Conservation (phyloP, 345 rosid species). For the Combretum micranthum region DNA sequence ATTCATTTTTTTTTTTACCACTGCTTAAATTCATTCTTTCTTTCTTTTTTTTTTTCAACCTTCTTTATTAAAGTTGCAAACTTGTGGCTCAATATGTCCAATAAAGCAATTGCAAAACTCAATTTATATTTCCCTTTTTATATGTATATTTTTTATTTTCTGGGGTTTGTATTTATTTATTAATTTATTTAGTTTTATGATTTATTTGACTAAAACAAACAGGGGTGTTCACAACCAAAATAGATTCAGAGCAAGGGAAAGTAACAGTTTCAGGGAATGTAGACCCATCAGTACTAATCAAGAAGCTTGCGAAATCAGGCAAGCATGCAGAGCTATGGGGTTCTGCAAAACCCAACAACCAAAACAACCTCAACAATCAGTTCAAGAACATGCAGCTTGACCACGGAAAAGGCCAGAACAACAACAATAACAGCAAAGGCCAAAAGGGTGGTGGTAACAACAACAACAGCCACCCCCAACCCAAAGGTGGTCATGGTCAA, state of each 20-base stretch:
- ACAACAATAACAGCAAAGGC: conserved; percentile 41
- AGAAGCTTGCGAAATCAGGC: conserved; percentile 80
- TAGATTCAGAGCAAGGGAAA: conserved; percentile 83
- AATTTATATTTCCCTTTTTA: background rate
- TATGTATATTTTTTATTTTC: background rate
- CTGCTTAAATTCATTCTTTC: too few species aligned
- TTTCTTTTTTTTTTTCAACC: background rate
- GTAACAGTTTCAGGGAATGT: conserved; percentile 84
- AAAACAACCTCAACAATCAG: conserved; percentile 43
- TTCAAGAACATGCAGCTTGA: conserved; percentile 63
- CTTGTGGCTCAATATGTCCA: background rate
- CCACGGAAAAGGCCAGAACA: conserved; percentile 31
- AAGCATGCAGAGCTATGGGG: conserved; percentile 94
- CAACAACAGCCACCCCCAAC: conserved; percentile 31
- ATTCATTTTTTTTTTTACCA: background rate
- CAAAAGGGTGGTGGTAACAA: conserved; percentile 28
- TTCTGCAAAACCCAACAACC: conserved; percentile 34
- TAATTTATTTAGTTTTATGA: background rate
- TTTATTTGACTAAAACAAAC: conserved; percentile 5
- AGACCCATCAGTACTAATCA: conserved; percentile 59
- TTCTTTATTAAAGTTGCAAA: background rate
- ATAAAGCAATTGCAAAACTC: too few species aligned
- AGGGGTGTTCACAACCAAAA: conserved; percentile 66
- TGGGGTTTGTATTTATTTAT: background rate
- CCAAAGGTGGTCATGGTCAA: conserved; percentile 35